phyloP scores from a whole-genome alignment of 768 basidiomycete genomes.

The Multifurca ochricompacta region DNA sequence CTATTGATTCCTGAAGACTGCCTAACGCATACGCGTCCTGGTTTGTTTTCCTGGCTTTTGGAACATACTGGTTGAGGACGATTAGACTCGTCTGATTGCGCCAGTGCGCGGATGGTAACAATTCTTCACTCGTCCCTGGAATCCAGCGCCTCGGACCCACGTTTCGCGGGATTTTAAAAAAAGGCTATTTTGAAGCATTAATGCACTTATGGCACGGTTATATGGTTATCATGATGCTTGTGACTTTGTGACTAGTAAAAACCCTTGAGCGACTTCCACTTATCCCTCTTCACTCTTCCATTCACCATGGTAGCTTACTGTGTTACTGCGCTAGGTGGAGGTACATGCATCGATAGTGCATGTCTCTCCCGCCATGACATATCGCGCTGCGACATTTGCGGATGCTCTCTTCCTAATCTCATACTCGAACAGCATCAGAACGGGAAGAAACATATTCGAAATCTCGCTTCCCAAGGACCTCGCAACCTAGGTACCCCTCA shows the following conservation, averaged over 20 bases:
- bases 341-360: slow-evolving; percentile 13
- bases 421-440: background rate
- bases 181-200: too few species aligned
- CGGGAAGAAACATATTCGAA: slow-evolving; percentile 2
- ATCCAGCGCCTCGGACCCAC: too few species aligned
- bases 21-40: too few species aligned
- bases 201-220: too few species aligned
- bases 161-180: too few species aligned
- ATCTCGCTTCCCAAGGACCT: background rate
- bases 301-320: slow-evolving; percentile 9
- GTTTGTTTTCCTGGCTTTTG: too few species aligned
- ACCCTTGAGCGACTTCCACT: background rate
- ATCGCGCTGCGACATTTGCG: slow-evolving; percentile 23
- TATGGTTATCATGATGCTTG: too few species aligned
- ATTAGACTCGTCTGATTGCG: too few species aligned
- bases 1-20: too few species aligned
- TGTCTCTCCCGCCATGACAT: slow-evolving; percentile 22
- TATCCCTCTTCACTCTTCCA: background rate
- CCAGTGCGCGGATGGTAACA: too few species aligned
- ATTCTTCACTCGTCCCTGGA: too few species aligned
- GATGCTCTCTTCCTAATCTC: background rate
- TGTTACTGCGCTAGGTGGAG: slow-evolving; percentile 3
- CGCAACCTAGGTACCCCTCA: background rate
- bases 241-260: background rate
- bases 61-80: too few species aligned